These are phyloP conservation scores for Diaporthe vaccinii DNA, from an alignment of 2,329 filamentous ascomycete genomes.

Conservation along the genomic window DNA sequence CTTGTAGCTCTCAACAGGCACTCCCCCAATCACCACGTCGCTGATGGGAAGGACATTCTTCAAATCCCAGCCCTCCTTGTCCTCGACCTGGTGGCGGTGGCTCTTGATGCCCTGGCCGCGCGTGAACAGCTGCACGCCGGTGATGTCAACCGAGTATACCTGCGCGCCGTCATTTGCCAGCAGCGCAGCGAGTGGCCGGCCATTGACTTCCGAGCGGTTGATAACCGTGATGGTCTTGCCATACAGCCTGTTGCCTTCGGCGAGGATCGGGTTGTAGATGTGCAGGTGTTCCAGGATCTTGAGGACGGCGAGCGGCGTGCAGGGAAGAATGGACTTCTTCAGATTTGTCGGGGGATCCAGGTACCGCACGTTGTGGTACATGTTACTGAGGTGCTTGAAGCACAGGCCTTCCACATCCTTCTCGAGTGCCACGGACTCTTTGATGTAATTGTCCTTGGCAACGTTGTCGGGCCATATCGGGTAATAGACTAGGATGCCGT, in stretches of 20 bases:
- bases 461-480: conserved; percentile 89
- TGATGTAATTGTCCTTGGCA: conserved; percentile 92
- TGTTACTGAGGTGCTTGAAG: conserved; percentile 97
- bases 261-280: conserved; percentile 95
- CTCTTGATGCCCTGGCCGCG: conserved; percentile 89
- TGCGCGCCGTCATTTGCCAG: conserved; percentile 96
- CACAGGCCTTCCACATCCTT: conserved; percentile 98
- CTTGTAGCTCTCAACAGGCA: conserved; percentile 90
- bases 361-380: conserved; percentile 99
- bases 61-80: conserved; percentile 84
- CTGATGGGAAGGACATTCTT: conserved; percentile 87
- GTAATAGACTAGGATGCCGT: conserved; percentile 98
- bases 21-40: conserved; percentile 95
- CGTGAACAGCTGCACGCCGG: conserved; percentile 92
- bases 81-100: conserved; percentile 85
- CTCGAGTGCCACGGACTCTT: conserved; percentile 88
- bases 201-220: conserved; percentile 96
- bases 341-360: conserved; percentile 82
- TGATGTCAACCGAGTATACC: conserved; percentile 95
- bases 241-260: conserved; percentile 92
- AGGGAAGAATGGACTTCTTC: conserved; percentile 93
- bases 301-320: conserved; percentile 94
- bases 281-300: conserved; percentile 97
- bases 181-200: conserved; percentile 89
- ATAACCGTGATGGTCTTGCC: conserved; percentile 96